Percentiles rank a stretch among this genome's conserved stretches.
Conservation (phyloP, 257 asterid genomes). For the Solanum ossicruentum region DNA sequence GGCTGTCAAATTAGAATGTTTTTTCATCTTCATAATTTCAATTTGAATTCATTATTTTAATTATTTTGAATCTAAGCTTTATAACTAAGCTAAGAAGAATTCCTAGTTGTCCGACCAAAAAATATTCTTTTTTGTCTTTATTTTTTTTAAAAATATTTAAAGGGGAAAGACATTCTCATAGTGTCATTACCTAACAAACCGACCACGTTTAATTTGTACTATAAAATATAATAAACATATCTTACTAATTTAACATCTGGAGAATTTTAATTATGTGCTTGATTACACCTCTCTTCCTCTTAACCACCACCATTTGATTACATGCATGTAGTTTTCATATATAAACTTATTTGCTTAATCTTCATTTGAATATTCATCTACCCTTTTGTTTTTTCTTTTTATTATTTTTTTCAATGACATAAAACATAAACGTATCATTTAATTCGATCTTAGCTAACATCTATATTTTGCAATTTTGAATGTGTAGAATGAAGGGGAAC, state of each 20-base stretch:
- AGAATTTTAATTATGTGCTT: neutral
- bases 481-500: too few relatives aligned
- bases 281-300: neutral
- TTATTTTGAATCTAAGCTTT: neutral
- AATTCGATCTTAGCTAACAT: too few relatives aligned
- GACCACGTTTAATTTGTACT: constrained; percentile 1
- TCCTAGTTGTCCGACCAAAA: constrained; percentile 22
- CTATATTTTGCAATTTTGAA: too few relatives aligned
- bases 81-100: neutral
- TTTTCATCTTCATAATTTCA: neutral
- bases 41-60: neutral
- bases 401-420: too few relatives aligned
- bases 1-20: neutral
- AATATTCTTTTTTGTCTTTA: constrained; percentile 31
- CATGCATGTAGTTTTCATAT: neutral
- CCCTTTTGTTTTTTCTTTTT: neutral
- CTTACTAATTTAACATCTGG: neutral
- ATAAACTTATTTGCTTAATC: neutral
- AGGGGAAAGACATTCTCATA: neutral
- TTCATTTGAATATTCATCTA: neutral
- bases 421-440: too few relatives aligned
- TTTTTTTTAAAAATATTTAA: neutral
- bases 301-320: neutral
- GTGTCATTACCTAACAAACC: constrained; percentile 30
- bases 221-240: neutral